A percentile compares a stretch with the other conserved stretches of the same genome.
Conservation (phyloP, 768 basidiomycete genomes). For the Rhizopogon vesiculosus region DNA sequence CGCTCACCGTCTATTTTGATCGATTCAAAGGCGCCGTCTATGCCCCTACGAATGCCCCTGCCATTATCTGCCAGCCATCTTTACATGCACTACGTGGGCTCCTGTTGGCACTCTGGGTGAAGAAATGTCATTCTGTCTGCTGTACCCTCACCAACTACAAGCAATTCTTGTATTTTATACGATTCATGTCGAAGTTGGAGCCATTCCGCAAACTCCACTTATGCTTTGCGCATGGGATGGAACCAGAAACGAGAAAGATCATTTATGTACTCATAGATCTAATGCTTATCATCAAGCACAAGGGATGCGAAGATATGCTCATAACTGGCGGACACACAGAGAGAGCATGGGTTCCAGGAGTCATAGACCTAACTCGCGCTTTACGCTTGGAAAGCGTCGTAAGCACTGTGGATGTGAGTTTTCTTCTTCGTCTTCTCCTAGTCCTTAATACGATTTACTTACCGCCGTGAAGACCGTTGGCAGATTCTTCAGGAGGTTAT, state of each 20-base stretch:
- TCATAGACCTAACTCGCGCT: background rate
- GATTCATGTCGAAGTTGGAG: background rate
- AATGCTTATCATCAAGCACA: background rate
- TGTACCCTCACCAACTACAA: background rate
- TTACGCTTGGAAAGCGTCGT: background rate
- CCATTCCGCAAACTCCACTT: background rate
- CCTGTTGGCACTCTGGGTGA: background rate
- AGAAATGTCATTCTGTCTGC: background rate
- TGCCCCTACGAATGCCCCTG: background rate
- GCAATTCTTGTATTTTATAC: background rate
- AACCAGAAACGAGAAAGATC: background rate
- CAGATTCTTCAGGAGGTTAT: background rate
- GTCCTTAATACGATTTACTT: background rate
- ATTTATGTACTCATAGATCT: background rate
- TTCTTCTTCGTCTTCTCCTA: background rate
- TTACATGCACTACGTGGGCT: background rate
- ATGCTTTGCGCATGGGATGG: background rate
- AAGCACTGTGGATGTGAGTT: background rate
- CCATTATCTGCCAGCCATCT: background rate
- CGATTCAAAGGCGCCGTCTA: background rate
- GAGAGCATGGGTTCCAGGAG: background rate
- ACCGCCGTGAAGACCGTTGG: background rate
- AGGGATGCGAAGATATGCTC: background rate
- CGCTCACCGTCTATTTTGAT: background rate
- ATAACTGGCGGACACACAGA: conserved; percentile 1